Evolutionary conservation across 805 yeast genomes (phyloP).

Genomic region (Lachancea cidri): DNA sequence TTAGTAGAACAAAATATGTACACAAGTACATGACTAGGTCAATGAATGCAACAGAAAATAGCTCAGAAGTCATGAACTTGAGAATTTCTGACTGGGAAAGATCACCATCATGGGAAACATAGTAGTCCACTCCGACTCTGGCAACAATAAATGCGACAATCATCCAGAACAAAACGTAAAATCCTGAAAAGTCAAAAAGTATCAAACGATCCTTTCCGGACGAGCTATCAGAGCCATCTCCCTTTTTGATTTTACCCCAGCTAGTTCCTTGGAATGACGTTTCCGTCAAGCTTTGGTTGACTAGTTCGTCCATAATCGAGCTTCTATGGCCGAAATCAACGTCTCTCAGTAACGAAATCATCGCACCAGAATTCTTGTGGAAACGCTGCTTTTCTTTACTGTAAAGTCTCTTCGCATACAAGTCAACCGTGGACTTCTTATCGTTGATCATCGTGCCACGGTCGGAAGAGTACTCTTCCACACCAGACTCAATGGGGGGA

Average conservation of each 20-base stretch:
- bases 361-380: slow-evolving; percentile 22
- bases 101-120: slow-evolving; percentile 38
- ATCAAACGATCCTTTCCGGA: neutral
- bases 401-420: slow-evolving; percentile 15
- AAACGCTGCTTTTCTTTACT: slow-evolving; percentile 20
- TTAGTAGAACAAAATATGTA: slow-evolving; percentile 51
- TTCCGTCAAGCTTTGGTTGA: slow-evolving; percentile 24
- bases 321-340: slow-evolving; percentile 41
- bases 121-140: slow-evolving; percentile 50
- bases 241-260: slow-evolving; percentile 18
- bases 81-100: slow-evolving; percentile 48
- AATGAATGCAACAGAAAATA: slow-evolving; percentile 62
- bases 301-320: slow-evolving; percentile 48
- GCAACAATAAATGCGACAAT: slow-evolving; percentile 51
- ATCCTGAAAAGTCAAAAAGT: slow-evolving; percentile 54
- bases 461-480: slow-evolving; percentile 5
- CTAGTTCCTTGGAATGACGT: slow-evolving; percentile 29
- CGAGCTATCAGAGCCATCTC: slow-evolving; percentile 2
- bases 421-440: neutral
- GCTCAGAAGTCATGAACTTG: slow-evolving; percentile 51
- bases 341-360: slow-evolving; percentile 52
- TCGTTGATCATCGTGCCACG: neutral
- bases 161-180: slow-evolving; percentile 78
- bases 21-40: slow-evolving; percentile 72
- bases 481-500: slow-evolving; percentile 6